Percentiles rank a stretch among this genome's conserved stretches.
Evolutionary conservation across 2,329 filamentous ascomycete genomes (phyloP).

Genomic region (Diplodia corticola): DNA sequence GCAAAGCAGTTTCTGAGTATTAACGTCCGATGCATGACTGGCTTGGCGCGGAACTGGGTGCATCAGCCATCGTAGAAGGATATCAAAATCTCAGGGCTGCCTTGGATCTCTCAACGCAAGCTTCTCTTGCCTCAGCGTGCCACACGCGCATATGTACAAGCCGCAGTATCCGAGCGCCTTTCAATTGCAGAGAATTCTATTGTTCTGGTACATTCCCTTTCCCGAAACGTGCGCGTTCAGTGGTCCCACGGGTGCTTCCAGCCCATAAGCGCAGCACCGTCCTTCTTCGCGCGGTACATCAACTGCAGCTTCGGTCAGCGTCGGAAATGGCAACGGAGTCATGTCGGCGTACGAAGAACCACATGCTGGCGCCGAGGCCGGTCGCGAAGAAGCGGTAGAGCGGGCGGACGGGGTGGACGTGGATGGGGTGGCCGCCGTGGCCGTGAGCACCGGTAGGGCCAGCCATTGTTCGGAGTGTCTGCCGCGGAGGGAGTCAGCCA

Average conservation of each 20-base stretch:
- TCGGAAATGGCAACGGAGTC: not conserved
- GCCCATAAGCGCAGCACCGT: constrained; percentile 85
- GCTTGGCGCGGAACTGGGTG: not conserved
- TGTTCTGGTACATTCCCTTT: constrained; percentile 13
- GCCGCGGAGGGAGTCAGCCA: not conserved
- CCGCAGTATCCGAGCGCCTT: not conserved
- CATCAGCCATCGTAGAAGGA: not conserved
- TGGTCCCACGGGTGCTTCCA: constrained; percentile 98
- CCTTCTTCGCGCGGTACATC: constrained; percentile 95
- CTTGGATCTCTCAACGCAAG: not conserved
- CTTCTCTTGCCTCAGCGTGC: not conserved
- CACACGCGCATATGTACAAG: constrained; percentile 3
- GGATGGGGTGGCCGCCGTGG: constrained; percentile 51
- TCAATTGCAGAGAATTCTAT: not conserved
- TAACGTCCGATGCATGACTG: not conserved
- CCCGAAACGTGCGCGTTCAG: constrained; percentile 42
- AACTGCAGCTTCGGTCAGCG: constrained; percentile 55
- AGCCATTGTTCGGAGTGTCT: constrained; percentile 16
- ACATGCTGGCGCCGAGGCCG: constrained; percentile 91
- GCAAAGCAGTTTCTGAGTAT: not conserved
- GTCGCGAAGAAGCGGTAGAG: constrained; percentile 86
- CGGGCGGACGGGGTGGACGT: constrained; percentile 62
- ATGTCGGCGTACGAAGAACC: constrained; percentile 82
- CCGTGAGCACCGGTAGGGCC: constrained; percentile 19
- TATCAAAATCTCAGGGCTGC: constrained; percentile 4